Percentiles rank a stretch among this genome's conserved stretches.
These are phyloP conservation scores for Prunus kanzakura DNA, from an alignment of 306 rosid genomes.

Conservation along the genomic window DNA sequence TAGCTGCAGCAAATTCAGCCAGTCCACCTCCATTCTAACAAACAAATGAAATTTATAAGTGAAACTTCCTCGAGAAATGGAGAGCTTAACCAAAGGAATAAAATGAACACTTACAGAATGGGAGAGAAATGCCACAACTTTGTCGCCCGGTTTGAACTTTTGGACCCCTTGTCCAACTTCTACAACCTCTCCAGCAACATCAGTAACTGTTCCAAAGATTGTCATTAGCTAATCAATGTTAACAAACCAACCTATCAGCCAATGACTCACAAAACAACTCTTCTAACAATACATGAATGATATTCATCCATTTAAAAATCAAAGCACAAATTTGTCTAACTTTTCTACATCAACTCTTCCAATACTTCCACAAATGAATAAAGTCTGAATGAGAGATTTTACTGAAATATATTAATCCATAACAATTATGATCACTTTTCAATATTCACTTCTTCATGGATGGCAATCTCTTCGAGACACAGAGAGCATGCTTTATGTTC, in stretches of 20 bases:
- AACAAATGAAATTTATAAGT: not conserved
- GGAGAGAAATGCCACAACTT: slow-evolving; percentile 46
- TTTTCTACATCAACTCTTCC: not conserved
- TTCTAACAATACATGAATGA: not conserved
- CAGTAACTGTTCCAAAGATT: slow-evolving; percentile 40
- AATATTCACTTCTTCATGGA: too few relatives aligned
- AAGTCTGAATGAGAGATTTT: too few relatives aligned
- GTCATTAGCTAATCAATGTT: not conserved
- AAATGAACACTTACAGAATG: slow-evolving; percentile 30
- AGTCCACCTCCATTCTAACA: slow-evolving; percentile 65
- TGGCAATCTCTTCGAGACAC: too few relatives aligned
- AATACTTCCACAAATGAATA: not conserved
- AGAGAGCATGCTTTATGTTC: too few relatives aligned
- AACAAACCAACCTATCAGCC: not conserved
- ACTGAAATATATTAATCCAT: too few relatives aligned
- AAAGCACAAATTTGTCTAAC: not conserved
- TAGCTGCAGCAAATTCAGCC: slow-evolving; percentile 55
- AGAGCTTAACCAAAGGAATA: not conserved
- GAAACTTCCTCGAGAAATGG: not conserved
- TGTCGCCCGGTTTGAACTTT: slow-evolving; percentile 58
- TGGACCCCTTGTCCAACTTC: slow-evolving; percentile 53
- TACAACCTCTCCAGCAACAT: slow-evolving; percentile 60
- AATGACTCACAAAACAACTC: not conserved
- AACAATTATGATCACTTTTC: too few relatives aligned
- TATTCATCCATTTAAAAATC: too few relatives aligned